Evolutionary conservation across 2,329 filamentous ascomycete species (phyloP).

Genomic region (Blastomyces silverae): DNA sequence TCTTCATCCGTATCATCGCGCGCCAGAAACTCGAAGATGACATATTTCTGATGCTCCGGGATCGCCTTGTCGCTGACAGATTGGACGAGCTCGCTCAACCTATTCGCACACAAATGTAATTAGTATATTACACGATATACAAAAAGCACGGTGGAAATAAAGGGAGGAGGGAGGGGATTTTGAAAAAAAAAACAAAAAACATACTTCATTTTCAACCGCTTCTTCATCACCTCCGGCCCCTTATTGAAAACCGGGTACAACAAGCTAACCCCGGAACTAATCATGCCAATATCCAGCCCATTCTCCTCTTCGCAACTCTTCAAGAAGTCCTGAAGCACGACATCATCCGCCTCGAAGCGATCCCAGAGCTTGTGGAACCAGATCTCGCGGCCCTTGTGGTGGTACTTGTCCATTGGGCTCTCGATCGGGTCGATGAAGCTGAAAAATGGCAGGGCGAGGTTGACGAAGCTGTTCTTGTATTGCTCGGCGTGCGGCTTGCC

Average conservation of each 20-base stretch:
- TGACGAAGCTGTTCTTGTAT: slow-evolving; percentile 99
- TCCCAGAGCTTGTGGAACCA: slow-evolving; percentile 96
- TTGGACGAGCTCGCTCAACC: slow-evolving; percentile 82
- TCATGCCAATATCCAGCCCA: slow-evolving; percentile 80
- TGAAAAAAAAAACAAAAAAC: slow-evolving; percentile 37
- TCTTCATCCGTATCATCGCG: slow-evolving; percentile 87
- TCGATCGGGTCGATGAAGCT: slow-evolving; percentile 96
- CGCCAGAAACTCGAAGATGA: slow-evolving; percentile 93
- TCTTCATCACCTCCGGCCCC: slow-evolving; percentile 65
- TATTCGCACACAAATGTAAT: slow-evolving; percentile 37
- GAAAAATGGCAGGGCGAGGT: slow-evolving; percentile 93
- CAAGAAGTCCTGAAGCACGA: slow-evolving; percentile 77
- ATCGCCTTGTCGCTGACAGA: slow-evolving; percentile 87
- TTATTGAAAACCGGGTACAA: slow-evolving; percentile 92
- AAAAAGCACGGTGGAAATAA: not conserved
- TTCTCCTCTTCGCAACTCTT: slow-evolving; percentile 66
- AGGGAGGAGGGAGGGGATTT: not conserved
- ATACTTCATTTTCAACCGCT: slow-evolving; percentile 65
- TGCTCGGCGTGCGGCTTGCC: slow-evolving; percentile 95
- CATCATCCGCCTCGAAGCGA: slow-evolving; percentile 81
- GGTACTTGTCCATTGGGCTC: slow-evolving; percentile 86
- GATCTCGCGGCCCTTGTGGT: slow-evolving; percentile 69
- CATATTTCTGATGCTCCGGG: slow-evolving; percentile 83
- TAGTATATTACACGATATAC: slow-evolving; percentile 22
- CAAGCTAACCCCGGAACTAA: slow-evolving; percentile 94